Conservation (phyloP, 257 asterid genomes). For the Solanum pimpinellifolium region DNA sequence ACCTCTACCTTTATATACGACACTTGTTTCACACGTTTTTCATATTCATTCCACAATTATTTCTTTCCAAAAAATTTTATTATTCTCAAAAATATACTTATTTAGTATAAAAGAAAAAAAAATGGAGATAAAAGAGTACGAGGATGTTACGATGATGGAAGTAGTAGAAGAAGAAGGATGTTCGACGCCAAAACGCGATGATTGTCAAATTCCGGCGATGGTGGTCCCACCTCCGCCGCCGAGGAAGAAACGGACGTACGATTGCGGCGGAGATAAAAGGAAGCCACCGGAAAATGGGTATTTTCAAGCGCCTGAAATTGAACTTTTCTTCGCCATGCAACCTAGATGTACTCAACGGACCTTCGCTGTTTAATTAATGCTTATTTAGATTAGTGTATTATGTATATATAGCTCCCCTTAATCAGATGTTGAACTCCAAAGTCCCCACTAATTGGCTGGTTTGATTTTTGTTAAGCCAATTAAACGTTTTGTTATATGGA, state of each 20-base stretch:
- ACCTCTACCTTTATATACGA: neutral
- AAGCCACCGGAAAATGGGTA: constrained; percentile 2
- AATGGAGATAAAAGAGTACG: neutral
- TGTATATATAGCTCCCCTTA: neutral
- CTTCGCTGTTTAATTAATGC: neutral
- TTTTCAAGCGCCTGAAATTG: constrained; percentile 3
- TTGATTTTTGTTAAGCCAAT: neutral
- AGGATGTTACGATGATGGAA: neutral
- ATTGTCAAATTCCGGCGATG: constrained; percentile 1
- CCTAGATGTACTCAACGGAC: neutral
- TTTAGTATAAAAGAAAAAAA: neutral
- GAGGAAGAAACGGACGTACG: constrained; percentile 5
- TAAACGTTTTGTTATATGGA: neutral
- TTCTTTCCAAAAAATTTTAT: neutral
- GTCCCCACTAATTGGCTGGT: neutral
- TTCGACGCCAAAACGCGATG: constrained; percentile 4
- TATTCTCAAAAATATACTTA: too few relatives aligned
- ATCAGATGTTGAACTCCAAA: neutral
- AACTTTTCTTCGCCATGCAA: neutral
- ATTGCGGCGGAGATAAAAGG: neutral
- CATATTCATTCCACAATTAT: neutral
- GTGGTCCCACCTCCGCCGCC: constrained; percentile 9
- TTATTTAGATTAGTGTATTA: neutral
- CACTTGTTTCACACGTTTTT: neutral
- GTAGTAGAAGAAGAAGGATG: constrained; percentile 1